These are phyloP conservation scores for Tuber microsphaerosporum DNA, from an alignment of 495 filamentous ascomycete genomes.

Conservation along the genomic window DNA sequence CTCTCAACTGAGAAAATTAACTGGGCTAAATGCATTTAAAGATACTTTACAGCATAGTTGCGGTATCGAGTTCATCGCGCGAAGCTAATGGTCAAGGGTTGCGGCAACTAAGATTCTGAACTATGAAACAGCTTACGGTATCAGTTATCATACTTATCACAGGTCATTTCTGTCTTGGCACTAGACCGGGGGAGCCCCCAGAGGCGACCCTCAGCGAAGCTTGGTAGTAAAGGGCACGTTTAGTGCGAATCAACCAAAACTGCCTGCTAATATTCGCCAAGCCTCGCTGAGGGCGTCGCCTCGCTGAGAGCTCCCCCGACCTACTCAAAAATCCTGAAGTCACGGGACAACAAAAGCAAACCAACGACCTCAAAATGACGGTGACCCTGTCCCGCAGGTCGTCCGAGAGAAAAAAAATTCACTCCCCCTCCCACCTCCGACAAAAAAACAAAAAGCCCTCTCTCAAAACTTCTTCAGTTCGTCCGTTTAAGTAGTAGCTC, in stretches of 20 bases:
- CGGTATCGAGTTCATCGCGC: not conserved
- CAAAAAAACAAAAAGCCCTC: not conserved
- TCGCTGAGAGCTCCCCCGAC: too few relatives aligned
- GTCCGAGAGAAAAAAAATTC: not conserved
- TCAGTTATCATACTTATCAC: not conserved
- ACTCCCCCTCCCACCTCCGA: slow-evolving; percentile 1
- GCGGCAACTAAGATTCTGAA: too few relatives aligned
- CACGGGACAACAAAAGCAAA: not conserved
- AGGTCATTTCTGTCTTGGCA: not conserved
- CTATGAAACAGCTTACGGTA: not conserved
- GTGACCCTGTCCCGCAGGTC: not conserved
- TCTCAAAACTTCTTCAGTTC: too few relatives aligned
- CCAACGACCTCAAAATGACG: not conserved
- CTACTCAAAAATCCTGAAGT: not conserved
- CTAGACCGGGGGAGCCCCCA: too few relatives aligned
- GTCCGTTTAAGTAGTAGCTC: slow-evolving; percentile 21
- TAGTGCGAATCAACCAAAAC: too few relatives aligned
- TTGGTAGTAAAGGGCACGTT: too few relatives aligned
- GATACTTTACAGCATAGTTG: not conserved
- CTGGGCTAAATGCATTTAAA: not conserved
- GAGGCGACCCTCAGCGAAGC: too few relatives aligned
- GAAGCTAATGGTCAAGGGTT: not conserved
- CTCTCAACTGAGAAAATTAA: not conserved
- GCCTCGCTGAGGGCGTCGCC: too few relatives aligned
- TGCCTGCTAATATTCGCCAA: too few relatives aligned